Base-by-base conservation (phyloP, 2,329 filamentous ascomycete genomes). In the Ceratocystis papillata region DNA sequence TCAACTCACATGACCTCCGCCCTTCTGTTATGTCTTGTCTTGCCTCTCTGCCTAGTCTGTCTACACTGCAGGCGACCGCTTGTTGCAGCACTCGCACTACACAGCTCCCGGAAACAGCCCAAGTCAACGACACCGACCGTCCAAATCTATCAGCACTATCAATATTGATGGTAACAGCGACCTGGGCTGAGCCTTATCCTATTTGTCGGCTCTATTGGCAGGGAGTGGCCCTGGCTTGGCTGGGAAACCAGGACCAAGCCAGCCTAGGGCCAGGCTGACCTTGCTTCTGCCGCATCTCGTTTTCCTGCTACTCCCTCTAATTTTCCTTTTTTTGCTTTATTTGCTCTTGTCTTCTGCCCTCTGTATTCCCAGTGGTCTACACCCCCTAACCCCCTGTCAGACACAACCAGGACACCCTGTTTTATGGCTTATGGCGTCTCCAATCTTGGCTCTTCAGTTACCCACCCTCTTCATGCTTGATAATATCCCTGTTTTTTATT, bases 401-500 rank as follows among this genome's bases (percentile, higher is more conserved):
- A 22, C 30, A 59, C 17, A 37, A 59, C 17, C 25, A 5, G 55
- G 28, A 59, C 55, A 37, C 30, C 55, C 28, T 41, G 10, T 12
- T 41, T 41, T 15, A 41, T 41, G 37, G 55, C 55, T n/a, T 37
- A 37, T 59, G 28, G 55, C 3, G 28, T 59, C 55, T 59, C 55
- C 33, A 28, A 25, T 15, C 17, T 25, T 25, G 5, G 50, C 20
- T 30, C 22, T 44, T 37, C 25, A 64, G 22, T 33, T 62, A 59
- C 55, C 12, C 5, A 59, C 55, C 5, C 5, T 37, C n/a, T 30
- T 15, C 22, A 17, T 6, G 28, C 22, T 33, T 15, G 4, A 12
- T n/a, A 59, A 5, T n/a, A 59, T 37, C 53, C 53, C 55, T 59
- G 55, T 20, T 33, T 37, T 59, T 37, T 15, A 59, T 59, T 37